A percentile compares a stretch with the other conserved stretches of the same genome.
phyloP scores from a whole-genome alignment of 2,329 filamentous ascomycete genomes.

The Remersonia thermophila region DNA sequence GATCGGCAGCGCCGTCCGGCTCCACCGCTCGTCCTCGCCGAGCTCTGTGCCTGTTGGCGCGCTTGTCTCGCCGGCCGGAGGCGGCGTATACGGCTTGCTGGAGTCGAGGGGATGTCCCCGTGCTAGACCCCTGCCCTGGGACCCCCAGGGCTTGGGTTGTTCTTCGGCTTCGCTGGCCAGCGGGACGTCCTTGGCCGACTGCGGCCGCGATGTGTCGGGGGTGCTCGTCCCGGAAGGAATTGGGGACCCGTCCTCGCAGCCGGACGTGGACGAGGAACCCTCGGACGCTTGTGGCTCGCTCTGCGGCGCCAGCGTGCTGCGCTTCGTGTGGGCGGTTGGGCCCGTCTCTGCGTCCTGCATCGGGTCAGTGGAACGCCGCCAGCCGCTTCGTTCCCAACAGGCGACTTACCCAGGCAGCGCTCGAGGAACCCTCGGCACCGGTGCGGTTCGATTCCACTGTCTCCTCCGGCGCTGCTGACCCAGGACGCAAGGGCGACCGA shows the following conservation, averaged over 20 bases:
- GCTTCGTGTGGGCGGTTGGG: conserved; percentile 4
- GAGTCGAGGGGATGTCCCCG: too few species aligned
- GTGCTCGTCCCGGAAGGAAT: conserved; percentile 28
- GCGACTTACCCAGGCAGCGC: conserved; percentile 1
- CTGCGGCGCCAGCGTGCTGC: conserved; percentile 5
- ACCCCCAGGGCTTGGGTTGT: neutral
- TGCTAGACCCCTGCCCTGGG: too few species aligned
- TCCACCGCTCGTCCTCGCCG: conserved; percentile 14
- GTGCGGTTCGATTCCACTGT: neutral
- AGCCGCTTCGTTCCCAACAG: neutral
- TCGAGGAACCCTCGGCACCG: neutral
- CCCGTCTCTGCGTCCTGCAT: conserved; percentile 1
- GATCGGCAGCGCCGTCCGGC: conserved; percentile 14
- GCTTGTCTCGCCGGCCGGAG: conserved; percentile 9
- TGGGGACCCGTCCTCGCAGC: conserved; percentile 27
- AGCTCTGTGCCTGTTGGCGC: neutral
- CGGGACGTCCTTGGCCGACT: conserved; percentile 26
- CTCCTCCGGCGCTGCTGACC: conserved; percentile 1
- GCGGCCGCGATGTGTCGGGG: conserved; percentile 31
- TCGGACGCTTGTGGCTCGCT: conserved; percentile 16
- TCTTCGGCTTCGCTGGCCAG: conserved; percentile 1
- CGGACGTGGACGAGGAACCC: conserved; percentile 31
- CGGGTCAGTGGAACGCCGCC: neutral
- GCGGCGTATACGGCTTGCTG: too few species aligned
- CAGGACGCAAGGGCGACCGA: conserved; percentile 10